A percentile compares a stretch with the other conserved stretches of the same genome.
phyloP scores from a whole-genome alignment of 345 rosid species.

The Citrus hindsii region DNA sequence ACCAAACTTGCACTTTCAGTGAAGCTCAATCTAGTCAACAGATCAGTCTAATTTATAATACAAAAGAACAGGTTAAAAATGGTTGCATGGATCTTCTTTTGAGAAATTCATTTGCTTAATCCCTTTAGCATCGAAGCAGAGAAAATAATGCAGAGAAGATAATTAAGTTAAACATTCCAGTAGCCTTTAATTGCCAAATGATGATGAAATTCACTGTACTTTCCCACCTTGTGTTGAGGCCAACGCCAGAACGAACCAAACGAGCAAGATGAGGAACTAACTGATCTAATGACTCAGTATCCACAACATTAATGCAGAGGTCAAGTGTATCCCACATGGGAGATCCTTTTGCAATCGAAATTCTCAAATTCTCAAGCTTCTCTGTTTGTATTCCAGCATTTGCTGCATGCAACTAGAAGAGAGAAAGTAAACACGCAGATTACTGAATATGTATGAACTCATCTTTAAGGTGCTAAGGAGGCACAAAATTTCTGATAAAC shows the following conservation, averaged over 20 bases:
- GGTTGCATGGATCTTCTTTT: background rate
- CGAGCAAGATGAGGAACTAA: slow-evolving; percentile 82
- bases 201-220: background rate
- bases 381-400: slow-evolving; percentile 89
- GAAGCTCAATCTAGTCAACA: background rate
- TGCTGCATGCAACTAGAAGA: slow-evolving; percentile 90
- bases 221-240: slow-evolving; percentile 93
- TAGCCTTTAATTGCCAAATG: slow-evolving; percentile 5
- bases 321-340: slow-evolving; percentile 99
- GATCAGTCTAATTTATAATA: background rate
- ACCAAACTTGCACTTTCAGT: background rate
- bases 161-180: background rate
- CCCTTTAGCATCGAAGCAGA: background rate
- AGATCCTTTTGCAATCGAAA: slow-evolving; percentile 92
- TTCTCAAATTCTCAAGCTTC: slow-evolving; percentile 88
- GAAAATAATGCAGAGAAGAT: background rate
- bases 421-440: slow-evolving; percentile 9
- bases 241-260: slow-evolving; percentile 87
- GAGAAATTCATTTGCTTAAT: background rate
- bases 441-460: background rate
- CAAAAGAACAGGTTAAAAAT: background rate
- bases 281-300: slow-evolving; percentile 64
- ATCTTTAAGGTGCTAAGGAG: slow-evolving; percentile 8
- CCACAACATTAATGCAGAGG: slow-evolving; percentile 74
- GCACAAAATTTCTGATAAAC: slow-evolving; percentile 31